Percentiles rank a stretch among this genome's conserved stretches.
Conservation (phyloP, 1,139 yeast species). For the Candida sp. region DNA sequence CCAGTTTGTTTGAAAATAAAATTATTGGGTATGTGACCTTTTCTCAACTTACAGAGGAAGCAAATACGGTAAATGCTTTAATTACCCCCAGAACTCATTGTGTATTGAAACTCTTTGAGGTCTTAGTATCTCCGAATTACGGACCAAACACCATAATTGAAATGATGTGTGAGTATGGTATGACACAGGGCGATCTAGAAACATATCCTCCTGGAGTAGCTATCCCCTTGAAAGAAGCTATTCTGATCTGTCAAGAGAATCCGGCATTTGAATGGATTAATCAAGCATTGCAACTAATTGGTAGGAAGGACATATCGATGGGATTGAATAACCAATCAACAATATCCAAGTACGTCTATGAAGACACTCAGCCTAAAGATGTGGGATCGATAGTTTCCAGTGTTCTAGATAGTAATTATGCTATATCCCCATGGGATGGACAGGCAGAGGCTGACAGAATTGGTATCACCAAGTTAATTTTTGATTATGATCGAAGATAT, state of each 20-base stretch:
- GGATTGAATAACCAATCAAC: slow-evolving; percentile 2
- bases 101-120: slow-evolving; percentile 58
- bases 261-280: slow-evolving; percentile 50
- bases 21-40: slow-evolving; percentile 60
- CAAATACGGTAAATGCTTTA: slow-evolving; percentile 53
- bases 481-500: slow-evolving; percentile 75
- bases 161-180: slow-evolving; percentile 53
- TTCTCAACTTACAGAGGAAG: slow-evolving; percentile 66
- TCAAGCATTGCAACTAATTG: slow-evolving; percentile 56
- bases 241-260: slow-evolving; percentile 54
- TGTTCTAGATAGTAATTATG: slow-evolving; percentile 45
- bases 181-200: slow-evolving; percentile 53
- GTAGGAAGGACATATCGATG: slow-evolving; percentile 58
- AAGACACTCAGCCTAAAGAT: slow-evolving; percentile 27
- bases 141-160: slow-evolving; percentile 54
- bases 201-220: slow-evolving; percentile 73
- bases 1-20: slow-evolving; percentile 42
- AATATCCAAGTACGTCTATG: slow-evolving; percentile 3
- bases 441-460: slow-evolving; percentile 65
- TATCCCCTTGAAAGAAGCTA: slow-evolving; percentile 61
- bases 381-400: slow-evolving; percentile 46
- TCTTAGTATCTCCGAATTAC: slow-evolving; percentile 53
- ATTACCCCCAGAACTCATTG: slow-evolving; percentile 65
- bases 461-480: slow-evolving; percentile 66
- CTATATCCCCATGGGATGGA: slow-evolving; percentile 60